These are phyloP conservation scores for Xenoacremonium recifei DNA, from an alignment of 2,329 filamentous ascomycete genomes.

Conservation along the genomic window DNA sequence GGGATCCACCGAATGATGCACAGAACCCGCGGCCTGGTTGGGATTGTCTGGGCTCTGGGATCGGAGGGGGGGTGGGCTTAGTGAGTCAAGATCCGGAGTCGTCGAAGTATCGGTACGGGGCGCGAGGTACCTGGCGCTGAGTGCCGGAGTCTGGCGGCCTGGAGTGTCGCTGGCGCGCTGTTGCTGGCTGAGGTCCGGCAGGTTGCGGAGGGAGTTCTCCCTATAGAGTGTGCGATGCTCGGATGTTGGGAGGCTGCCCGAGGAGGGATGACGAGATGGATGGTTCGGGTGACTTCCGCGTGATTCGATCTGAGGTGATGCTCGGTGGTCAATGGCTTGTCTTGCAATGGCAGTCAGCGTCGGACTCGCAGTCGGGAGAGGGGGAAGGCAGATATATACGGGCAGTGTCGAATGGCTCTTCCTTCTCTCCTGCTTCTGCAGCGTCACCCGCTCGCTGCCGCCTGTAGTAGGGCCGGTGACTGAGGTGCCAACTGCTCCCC, in stretches of 20 bases:
- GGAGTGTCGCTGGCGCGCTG: too few species aligned
- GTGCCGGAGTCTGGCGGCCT: too few species aligned
- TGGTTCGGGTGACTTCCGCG: constrained; percentile 11
- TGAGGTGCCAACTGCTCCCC: too few species aligned
- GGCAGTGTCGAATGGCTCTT: too few species aligned
- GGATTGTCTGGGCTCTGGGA: constrained; percentile 2
- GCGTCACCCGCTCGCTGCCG: too few species aligned
- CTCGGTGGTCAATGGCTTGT: constrained; percentile 3
- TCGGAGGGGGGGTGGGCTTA: constrained; percentile 3
- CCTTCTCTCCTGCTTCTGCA: too few species aligned
- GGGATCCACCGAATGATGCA: constrained; percentile 14
- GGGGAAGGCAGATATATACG: constrained; percentile 8
- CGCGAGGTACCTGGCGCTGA: too few species aligned
- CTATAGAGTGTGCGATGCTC: background rate
- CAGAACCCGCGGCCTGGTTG: constrained; percentile 8
- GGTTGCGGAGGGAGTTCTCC: background rate
- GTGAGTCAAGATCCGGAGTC: constrained; percentile 3
- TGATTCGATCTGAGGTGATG: constrained; percentile 2
- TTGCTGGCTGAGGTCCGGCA: too few species aligned
- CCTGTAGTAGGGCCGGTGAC: too few species aligned
- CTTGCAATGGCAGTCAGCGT: constrained; percentile 10
- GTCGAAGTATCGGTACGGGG: too few species aligned
- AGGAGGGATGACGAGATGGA: constrained; percentile 1
- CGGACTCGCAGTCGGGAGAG: constrained; percentile 1
- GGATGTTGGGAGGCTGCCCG: background rate